Evolutionary conservation across 1,284 basidiomycete genomes (phyloP), one percentile per base, ranked within the genome.

Genomic region (Cystobasidium pallidum): DNA sequence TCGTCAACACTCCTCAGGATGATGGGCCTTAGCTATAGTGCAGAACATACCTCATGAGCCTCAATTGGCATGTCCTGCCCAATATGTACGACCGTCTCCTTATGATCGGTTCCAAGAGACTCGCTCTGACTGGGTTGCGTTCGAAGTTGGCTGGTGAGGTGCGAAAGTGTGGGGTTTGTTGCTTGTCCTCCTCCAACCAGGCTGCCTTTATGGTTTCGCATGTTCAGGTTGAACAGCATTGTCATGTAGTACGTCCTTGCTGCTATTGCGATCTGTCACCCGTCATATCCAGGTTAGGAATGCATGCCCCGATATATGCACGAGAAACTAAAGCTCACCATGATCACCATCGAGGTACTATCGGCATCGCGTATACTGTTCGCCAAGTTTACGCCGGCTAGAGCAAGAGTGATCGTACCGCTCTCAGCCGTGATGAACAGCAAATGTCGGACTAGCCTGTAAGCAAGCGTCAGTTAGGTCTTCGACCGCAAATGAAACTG

Each of bases 141-240:
- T 30, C 52, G 52, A 30, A 54, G 52, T 10, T 26, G 26, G 52
- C 52, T 54, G 13, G 52, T 30, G 30, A 54, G 19, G 52, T 54
- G 52, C 10, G 52, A 54, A 2, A 54, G 13, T 13, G 36, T 39
- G 7, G 36, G 36, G 36, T 13, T 39, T 39, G 7, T 26, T 13
- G 52, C 26, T 10, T 19, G 52, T 17, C 24, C 52, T 30, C 24
- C 19, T 11, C 26, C 24, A 10, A 28, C 30, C 52, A 54, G 36
- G 36, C 36, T 54, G 26, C 52, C 52, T 11, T 24, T 24, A 19
- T 32, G 13, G 8, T 54, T 54, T 30, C 52, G 19, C 52, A 26
- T 28, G 52, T 54, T 54, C 24, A 54, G 24, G 19, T 54, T 54
- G 52, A 54, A 54, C 4, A 54, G 52, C 26, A 54, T 26, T 10